Base-by-base conservation (phyloP, 169 alveolate species). In the Plasmodium coatneyi region DNA sequence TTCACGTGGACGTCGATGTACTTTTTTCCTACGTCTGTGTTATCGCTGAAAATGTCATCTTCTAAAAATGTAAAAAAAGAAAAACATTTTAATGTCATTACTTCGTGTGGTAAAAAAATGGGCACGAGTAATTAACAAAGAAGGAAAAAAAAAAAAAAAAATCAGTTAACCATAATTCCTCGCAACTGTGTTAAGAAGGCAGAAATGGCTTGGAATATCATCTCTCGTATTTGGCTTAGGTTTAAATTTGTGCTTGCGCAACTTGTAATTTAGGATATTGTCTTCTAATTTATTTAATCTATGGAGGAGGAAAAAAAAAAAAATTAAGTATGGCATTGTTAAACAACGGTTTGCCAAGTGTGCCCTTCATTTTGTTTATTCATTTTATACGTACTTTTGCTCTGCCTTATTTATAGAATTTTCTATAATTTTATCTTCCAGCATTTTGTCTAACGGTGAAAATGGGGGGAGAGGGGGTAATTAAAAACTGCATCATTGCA, bases 121-220 rank as follows among this genome's bases (percentile, higher is more conserved):
- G 39, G 60, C 22, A 72, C n/a, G 54, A 84, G 78, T 84, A 46
- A 71, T 49, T 71, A 41, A 19, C 43, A 83, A 36, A 83, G 60
- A 49, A 49, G 60, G 7, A 70, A 36, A 70, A 71, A 43, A 84
- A 72, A 39, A 70, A 39, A 70, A 83, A 36, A 83, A 70, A 34
- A 66, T 36, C 32, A 84, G n/a, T n/a, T 78, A 78, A 87, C 93
- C 93, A 56, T 10, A 25, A 56, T 60, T 87, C 43, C 89, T 87
- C 30, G 79, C 87, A 14, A 52, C 34, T 54, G 93, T 87, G 28
- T 87, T 78, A 54, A 87, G 32, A 79, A 87, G 87, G 79, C 93
- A 87, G 66, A 87, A 87, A 66, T 87, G 93, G n/a, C 71, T 79
- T 80, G 93, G 93, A 22, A 87, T 87, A 46, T 87, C 93, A 41